Evolutionary conservation across 257 asterid genomes (phyloP).

Genomic region (Fraxinus americana): DNA sequence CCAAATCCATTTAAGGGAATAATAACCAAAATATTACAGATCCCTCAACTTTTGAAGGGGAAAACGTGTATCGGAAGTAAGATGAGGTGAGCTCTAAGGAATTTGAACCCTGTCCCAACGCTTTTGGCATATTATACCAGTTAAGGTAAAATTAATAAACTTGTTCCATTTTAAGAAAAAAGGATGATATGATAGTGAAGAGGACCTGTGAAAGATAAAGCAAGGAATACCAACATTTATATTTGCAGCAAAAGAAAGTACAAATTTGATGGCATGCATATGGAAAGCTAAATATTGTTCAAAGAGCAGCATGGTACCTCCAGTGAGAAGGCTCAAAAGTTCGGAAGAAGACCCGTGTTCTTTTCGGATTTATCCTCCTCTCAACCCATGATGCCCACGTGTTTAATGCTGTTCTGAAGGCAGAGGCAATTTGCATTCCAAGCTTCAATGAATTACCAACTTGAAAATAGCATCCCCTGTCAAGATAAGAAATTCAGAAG

Average conservation of each 20-base stretch:
- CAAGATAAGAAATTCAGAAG: constrained; percentile 31
- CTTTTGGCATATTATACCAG: neutral
- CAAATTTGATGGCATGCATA: neutral
- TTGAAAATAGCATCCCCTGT: constrained; percentile 87
- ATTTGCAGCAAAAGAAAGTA: neutral
- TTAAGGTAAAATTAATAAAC: neutral
- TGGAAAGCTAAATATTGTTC: neutral
- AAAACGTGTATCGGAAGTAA: neutral
- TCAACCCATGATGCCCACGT: constrained; percentile 86
- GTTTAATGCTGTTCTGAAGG: constrained; percentile 56
- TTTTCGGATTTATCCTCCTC: constrained; percentile 47
- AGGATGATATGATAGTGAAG: too few species aligned
- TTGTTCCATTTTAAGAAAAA: neutral
- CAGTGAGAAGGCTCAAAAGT: constrained; percentile 86
- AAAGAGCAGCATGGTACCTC: constrained; percentile 50
- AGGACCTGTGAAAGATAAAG: neutral
- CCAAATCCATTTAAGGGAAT: neutral
- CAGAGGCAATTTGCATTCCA: constrained; percentile 60
- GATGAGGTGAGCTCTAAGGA: neutral
- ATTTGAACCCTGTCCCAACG: neutral
- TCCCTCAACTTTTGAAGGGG: neutral
- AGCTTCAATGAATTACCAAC: constrained; percentile 52
- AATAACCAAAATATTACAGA: neutral
- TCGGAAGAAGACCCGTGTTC: constrained; percentile 64
- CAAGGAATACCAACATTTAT: neutral